Evolutionary conservation across 768 basidiomycete species (phyloP), one percentile per base, ranked within the genome.

Genomic region (Termitomyces sp.): DNA sequence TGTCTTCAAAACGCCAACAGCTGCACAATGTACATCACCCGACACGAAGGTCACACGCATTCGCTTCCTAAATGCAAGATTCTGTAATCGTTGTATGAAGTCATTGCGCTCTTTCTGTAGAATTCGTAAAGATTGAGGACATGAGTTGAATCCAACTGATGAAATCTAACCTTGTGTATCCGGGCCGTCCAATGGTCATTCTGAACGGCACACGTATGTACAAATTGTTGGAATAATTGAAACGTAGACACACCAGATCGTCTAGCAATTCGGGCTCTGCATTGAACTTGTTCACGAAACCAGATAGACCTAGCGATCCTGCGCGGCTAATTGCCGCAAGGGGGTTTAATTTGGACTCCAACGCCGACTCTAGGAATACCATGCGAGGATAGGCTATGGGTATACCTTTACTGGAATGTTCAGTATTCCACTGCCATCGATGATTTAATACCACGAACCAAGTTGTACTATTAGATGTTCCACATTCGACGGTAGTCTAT

Each of bases 151-250:
- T 14, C 31, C 3, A 48, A 49, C 9, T 11, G 10, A 9, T 7
- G 7, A 19, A 26, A 2, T 10, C 64, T 26, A 60, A 87, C 90
- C 76, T 92, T 92, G 67, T 93, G 91, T 4, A 68, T 66, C 54
- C 84, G 84, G 31, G 91, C 83, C 5, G 93, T 95, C 94, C 94
- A 95, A 64, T 95, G 93, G 66, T 96, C 93, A 61, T 94, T 94
- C 85, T 91, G 59, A 14, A 23, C 26, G 14, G 40, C 15, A 43
- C 31, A 55, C 35, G 28, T 35, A 2, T 17, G 28, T 9, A 43
- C 12, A 46, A 3, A 9, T 21, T 9, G 38, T 33, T 17, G 35
- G 57, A 4, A 4, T 53, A 55, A 49, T 17, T 51, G 51, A 41
- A 37, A 41, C 9, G 47, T 33, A 51, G 8, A 64, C 78, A 35